Percentiles rank a stretch among this genome's conserved stretches.
phyloP scores from a whole-genome alignment of 2,329 filamentous ascomycete species.

The Fusarium proliferatum region DNA sequence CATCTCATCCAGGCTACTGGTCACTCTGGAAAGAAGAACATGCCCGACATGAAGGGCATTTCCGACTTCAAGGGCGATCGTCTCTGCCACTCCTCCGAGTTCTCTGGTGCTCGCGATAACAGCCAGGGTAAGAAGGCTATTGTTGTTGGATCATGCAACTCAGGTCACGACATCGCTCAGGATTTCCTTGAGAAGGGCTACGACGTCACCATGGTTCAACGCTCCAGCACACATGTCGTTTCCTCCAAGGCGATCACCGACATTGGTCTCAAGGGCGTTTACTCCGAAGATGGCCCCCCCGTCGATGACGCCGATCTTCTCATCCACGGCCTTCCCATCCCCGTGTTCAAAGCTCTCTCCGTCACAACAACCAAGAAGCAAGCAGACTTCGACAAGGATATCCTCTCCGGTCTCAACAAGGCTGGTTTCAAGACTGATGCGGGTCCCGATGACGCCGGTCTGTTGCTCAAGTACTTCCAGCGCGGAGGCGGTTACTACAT shows the following conservation, averaged over 20 bases:
- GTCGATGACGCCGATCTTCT: constrained; percentile 74
- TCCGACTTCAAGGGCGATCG: constrained; percentile 68
- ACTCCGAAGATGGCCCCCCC: constrained; percentile 64
- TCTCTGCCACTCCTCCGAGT: constrained; percentile 72
- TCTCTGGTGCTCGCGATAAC: constrained; percentile 61
- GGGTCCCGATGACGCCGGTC: constrained; percentile 66
- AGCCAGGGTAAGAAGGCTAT: constrained; percentile 68
- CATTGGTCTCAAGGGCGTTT: constrained; percentile 63
- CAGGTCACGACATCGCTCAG: constrained; percentile 75
- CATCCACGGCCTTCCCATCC: constrained; percentile 66
- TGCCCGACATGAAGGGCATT: constrained; percentile 68
- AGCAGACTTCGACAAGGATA: constrained; percentile 51
- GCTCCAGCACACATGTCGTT: constrained; percentile 73
- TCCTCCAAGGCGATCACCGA: constrained; percentile 64
- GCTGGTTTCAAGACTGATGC: constrained; percentile 71
- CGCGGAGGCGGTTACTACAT: constrained; percentile 78
- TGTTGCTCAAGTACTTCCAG: constrained; percentile 72
- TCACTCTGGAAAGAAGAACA: constrained; percentile 73
- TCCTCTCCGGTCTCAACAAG: constrained; percentile 58
- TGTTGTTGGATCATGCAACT: constrained; percentile 76
- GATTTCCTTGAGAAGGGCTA: constrained; percentile 75
- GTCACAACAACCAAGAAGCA: constrained; percentile 53
- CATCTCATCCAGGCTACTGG: constrained; percentile 76
- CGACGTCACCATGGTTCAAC: constrained; percentile 76
- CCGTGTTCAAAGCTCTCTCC: constrained; percentile 70